These are phyloP conservation scores for Cymodocea nodosa DNA, from an alignment of 116 monocot species.

Conservation along the genomic window DNA sequence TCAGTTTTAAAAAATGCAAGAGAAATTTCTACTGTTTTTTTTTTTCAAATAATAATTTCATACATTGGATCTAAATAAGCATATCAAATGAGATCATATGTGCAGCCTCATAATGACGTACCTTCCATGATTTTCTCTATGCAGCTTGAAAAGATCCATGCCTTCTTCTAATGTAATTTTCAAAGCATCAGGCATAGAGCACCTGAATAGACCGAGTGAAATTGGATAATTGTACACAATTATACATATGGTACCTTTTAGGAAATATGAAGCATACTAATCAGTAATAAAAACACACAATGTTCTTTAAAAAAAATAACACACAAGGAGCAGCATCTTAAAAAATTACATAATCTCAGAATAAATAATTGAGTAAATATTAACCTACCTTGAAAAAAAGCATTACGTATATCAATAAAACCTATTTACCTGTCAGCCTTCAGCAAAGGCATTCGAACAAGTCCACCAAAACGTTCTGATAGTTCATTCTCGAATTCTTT, in stretches of 20 bases:
- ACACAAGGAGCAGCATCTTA: too few species aligned
- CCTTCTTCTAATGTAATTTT: slow-evolving; percentile 75
- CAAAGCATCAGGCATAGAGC: slow-evolving; percentile 63
- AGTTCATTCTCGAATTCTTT: slow-evolving; percentile 86
- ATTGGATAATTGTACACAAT: too few species aligned
- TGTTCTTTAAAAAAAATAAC: too few species aligned
- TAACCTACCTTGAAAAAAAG: background rate
- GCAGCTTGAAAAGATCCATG: slow-evolving; percentile 66
- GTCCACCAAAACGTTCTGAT: slow-evolving; percentile 69
- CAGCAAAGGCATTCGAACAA: slow-evolving; percentile 91
- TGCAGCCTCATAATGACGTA: slow-evolving; percentile 10
- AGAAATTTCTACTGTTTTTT: too few species aligned
- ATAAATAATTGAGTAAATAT: slow-evolving; percentile 3
- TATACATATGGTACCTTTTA: too few species aligned
- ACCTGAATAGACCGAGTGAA: slow-evolving; percentile 32
- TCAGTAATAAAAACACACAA: too few species aligned
- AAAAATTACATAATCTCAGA: background rate
- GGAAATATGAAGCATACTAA: too few species aligned
- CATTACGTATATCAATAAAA: background rate
- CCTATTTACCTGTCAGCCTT: slow-evolving; percentile 59
- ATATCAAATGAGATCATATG: too few species aligned
- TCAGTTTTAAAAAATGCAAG: too few species aligned
- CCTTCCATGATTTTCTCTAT: slow-evolving; percentile 84
- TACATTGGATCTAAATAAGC: too few species aligned
- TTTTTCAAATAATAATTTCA: too few species aligned